A percentile compares a stretch with the other conserved stretches of the same genome.
Conservation (phyloP, 768 basidiomycete species). For the Leccinum pellstonianum region DNA sequence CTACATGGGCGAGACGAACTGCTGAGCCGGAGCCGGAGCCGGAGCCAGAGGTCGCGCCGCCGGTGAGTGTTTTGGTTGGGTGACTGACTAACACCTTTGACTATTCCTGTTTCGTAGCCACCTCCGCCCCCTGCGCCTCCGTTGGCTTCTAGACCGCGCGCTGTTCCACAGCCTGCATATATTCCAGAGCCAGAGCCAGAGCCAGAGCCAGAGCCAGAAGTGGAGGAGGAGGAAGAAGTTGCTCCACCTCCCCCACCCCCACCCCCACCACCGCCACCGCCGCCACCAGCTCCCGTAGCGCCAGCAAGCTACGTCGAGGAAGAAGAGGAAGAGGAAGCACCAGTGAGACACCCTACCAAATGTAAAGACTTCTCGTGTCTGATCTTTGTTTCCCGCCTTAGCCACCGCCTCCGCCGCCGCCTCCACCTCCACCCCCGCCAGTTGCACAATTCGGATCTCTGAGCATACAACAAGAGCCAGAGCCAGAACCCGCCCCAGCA, state of each 20-base stretch:
- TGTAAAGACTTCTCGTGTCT: neutral
- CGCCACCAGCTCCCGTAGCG: conserved; percentile 24
- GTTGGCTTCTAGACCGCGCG: conserved; percentile 17
- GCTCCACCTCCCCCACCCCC: conserved; percentile 17
- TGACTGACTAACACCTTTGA: neutral
- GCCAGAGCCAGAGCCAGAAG: conserved; percentile 6
- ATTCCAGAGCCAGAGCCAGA: conserved; percentile 24
- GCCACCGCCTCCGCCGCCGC: conserved; percentile 26
- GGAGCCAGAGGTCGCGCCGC: conserved; percentile 30
- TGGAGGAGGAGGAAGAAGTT: conserved; percentile 16
- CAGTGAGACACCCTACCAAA: conserved; percentile 5
- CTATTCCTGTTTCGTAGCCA: conserved; percentile 12
- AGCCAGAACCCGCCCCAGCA: conserved; percentile 29
- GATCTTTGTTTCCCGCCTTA: neutral
- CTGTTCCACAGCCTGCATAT: conserved; percentile 17
- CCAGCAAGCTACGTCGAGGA: conserved; percentile 4
- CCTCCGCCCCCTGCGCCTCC: conserved; percentile 31
- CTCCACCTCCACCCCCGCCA: conserved; percentile 43
- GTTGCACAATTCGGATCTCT: conserved; percentile 32
- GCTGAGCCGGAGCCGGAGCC: conserved; percentile 23
- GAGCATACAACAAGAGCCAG: conserved; percentile 37
- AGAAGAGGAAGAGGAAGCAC: conserved; percentile 12
- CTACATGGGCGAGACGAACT: conserved; percentile 21
- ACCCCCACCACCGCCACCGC: conserved; percentile 30
- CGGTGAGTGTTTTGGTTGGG: conserved; percentile 24